Evolutionary conservation across 352 stramenopile species (phyloP).

Genomic region (Phytophthora nicotianae): DNA sequence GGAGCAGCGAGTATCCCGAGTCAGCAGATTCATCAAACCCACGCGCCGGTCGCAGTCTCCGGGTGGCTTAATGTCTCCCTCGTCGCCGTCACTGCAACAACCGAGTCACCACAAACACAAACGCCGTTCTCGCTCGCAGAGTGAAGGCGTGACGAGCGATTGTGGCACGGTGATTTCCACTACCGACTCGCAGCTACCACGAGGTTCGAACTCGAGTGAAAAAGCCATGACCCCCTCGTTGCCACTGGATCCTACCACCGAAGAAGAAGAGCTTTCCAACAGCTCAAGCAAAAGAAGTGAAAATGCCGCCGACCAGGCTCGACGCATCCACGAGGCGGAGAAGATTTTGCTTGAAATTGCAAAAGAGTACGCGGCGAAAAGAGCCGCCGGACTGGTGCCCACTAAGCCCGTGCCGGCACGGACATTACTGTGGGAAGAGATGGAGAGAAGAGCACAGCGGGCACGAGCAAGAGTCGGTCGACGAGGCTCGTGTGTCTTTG

Average conservation of each 20-base stretch:
- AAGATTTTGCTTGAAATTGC: conserved; percentile 75
- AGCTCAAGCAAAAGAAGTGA: conserved; percentile 17
- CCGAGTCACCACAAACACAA: conserved; percentile 19
- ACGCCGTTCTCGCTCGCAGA: conserved; percentile 31
- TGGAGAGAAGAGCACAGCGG: conserved; percentile 53
- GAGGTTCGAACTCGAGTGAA: conserved; percentile 23
- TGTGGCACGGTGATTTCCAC: conserved; percentile 36
- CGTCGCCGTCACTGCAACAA: conserved; percentile 15
- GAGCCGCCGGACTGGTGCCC: conserved; percentile 73
- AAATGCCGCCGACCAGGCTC: conserved; percentile 20
- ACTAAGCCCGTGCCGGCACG: conserved; percentile 71
- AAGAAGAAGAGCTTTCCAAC: conserved; percentile 33
- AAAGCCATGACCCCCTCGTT: conserved; percentile 15
- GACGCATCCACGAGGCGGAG: conserved; percentile 63
- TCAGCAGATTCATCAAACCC: conserved; percentile 20
- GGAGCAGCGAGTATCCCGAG: conserved; percentile 17
- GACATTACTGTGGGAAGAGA: conserved; percentile 83
- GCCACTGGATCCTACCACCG: conserved; percentile 21
- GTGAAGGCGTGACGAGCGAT: conserved; percentile 41
- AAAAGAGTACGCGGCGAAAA: conserved; percentile 83
- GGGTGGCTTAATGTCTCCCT: conserved; percentile 16
- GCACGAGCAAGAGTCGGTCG: conserved; percentile 36
- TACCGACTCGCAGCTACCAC: conserved; percentile 31
- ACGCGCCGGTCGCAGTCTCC: conserved; percentile 18
- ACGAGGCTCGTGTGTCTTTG: conserved; percentile 73